Evolutionary conservation across 495 filamentous ascomycete genomes (phyloP).

Genomic region (Xylaria sp.): DNA sequence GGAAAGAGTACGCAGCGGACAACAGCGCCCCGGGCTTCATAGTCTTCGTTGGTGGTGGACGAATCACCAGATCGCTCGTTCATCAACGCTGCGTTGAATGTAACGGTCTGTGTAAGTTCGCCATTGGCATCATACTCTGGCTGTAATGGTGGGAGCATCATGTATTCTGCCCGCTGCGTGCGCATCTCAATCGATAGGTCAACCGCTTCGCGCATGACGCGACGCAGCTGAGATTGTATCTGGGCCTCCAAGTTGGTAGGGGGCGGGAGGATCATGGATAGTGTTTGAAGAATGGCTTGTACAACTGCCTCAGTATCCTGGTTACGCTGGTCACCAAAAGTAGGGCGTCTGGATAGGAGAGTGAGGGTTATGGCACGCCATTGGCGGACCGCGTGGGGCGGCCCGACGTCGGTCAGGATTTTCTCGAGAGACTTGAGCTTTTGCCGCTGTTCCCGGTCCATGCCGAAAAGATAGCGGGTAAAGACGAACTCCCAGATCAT

Average conservation of each 20-base stretch:
- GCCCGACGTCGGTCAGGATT: slow-evolving; percentile 84
- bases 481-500: slow-evolving; percentile 99
- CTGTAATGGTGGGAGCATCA: slow-evolving; percentile 95
- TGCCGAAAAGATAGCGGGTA: slow-evolving; percentile 95
- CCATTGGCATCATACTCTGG: slow-evolving; percentile 94
- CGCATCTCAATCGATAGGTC: slow-evolving; percentile 95
- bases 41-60: slow-evolving; percentile 66
- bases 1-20: slow-evolving; percentile 94
- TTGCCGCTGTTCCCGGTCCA: slow-evolving; percentile 96
- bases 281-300: slow-evolving; percentile 79
- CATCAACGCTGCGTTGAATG: slow-evolving; percentile 91
- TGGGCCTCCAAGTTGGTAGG: slow-evolving; percentile 75
- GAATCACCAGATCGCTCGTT: slow-evolving; percentile 81
- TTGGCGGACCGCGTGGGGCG: slow-evolving; percentile 81
- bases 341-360: slow-evolving; percentile 75
- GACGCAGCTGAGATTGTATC: slow-evolving; percentile 79
- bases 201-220: slow-evolving; percentile 82
- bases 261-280: slow-evolving; percentile 81
- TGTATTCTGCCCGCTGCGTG: slow-evolving; percentile 91
- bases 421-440: slow-evolving; percentile 95
- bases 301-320: slow-evolving; percentile 90
- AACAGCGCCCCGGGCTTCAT: slow-evolving; percentile 75
- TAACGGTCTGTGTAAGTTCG: slow-evolving; percentile 79
- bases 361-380: slow-evolving; percentile 96
- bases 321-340: slow-evolving; percentile 76